These are phyloP conservation scores for Plicaturopsis crispa DNA, from an alignment of 768 basidiomycete genomes.

Conservation along the genomic window DNA sequence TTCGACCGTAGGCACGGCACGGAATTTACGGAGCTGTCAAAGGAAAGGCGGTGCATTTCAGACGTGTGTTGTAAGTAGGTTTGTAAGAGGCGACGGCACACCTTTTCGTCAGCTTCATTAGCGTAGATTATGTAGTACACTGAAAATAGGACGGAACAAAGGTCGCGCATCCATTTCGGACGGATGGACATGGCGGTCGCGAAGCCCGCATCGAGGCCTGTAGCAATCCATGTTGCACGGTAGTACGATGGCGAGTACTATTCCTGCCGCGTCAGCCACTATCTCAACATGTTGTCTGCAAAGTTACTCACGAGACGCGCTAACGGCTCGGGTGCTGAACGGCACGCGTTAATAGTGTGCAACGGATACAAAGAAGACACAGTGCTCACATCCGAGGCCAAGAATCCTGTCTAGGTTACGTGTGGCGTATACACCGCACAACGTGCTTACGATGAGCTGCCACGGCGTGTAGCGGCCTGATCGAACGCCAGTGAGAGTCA, in stretches of 20 bases:
- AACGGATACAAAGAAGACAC: constrained; percentile 1
- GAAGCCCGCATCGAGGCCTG: constrained; percentile 95
- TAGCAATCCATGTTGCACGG: constrained; percentile 91
- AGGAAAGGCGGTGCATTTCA: constrained; percentile 1
- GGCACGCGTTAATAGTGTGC: constrained; percentile 1
- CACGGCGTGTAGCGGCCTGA: constrained; percentile 89
- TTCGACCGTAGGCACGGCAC: constrained; percentile 92
- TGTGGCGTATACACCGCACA: constrained; percentile 78
- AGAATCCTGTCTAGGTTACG: constrained; percentile 82
- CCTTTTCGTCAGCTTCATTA: constrained; percentile 94
- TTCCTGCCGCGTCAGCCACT: constrained; percentile 3
- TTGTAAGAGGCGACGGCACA: no score
- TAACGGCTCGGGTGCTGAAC: constrained; percentile 84
- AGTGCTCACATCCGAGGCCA: constrained; percentile 67
- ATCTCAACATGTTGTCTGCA: neutral
- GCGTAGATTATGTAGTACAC: constrained; percentile 84
- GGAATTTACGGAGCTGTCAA: constrained; percentile 75
- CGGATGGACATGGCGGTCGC: constrained; percentile 92
- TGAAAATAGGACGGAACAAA: constrained; percentile 80
- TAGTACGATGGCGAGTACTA: constrained; percentile 92
- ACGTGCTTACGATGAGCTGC: constrained; percentile 83
- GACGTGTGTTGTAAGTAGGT: neutral
- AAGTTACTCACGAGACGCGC: constrained; percentile 64
- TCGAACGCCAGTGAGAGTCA: constrained; percentile 3
- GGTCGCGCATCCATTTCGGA: constrained; percentile 85